Conservation (phyloP, 2,329 filamentous ascomycete species). For the Colletotrichum sp. region DNA sequence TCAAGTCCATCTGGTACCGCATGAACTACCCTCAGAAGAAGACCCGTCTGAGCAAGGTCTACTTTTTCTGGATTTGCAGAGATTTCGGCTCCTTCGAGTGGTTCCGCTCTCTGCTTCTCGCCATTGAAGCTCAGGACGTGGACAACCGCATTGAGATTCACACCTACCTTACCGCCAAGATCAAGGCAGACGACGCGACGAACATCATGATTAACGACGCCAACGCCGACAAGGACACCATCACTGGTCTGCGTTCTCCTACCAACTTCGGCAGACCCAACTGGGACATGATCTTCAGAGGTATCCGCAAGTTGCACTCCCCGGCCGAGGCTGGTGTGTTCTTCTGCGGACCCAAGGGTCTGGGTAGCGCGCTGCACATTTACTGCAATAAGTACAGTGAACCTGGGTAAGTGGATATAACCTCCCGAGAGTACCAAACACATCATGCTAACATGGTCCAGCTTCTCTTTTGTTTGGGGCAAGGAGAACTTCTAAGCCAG, state of each 20-base stretch:
- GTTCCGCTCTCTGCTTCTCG: constrained; percentile 83
- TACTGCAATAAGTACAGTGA: constrained; percentile 91
- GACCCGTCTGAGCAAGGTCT: constrained; percentile 82
- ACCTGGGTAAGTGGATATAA: constrained; percentile 66
- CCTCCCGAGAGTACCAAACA: not conserved
- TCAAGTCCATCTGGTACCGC: constrained; percentile 92
- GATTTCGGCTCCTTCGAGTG: constrained; percentile 90
- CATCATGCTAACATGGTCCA: constrained; percentile 28
- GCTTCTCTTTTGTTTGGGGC: constrained; percentile 71
- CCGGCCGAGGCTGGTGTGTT: constrained; percentile 79
- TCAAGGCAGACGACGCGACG: constrained; percentile 83
- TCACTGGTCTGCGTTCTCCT: constrained; percentile 80
- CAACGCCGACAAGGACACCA: constrained; percentile 82
- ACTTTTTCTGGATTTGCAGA: constrained; percentile 92
- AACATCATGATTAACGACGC: constrained; percentile 95
- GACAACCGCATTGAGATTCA: constrained; percentile 88
- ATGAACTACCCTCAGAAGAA: constrained; percentile 87
- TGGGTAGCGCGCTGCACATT: constrained; percentile 78
- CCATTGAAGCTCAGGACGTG: constrained; percentile 85
- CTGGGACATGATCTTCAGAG: constrained; percentile 90
- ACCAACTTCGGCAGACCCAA: constrained; percentile 88
- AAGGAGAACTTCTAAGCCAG: constrained; percentile 68
- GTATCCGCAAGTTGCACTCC: constrained; percentile 78
- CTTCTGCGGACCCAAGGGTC: constrained; percentile 83
- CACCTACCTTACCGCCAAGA: constrained; percentile 86